These are phyloP conservation scores for Didymella pomorum DNA, from an alignment of 2,329 filamentous ascomycete genomes.

Conservation along the genomic window DNA sequence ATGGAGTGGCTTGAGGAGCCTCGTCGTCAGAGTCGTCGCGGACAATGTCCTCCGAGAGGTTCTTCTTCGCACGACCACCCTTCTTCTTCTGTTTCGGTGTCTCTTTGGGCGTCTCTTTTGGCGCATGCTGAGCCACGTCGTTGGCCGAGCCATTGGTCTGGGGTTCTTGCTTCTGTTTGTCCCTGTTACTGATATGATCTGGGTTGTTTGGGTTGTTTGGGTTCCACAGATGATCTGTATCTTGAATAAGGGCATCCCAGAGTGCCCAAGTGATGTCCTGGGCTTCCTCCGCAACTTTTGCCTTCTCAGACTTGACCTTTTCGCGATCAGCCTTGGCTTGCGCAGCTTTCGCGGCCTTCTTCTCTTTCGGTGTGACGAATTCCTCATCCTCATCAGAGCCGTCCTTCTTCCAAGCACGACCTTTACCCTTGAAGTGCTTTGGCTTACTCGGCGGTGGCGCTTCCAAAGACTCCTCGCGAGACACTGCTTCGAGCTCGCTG, in stretches of 20 bases:
- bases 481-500: slow-evolving; percentile 9
- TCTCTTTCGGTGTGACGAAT: slow-evolving; percentile 34
- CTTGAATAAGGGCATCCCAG: neutral
- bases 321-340: slow-evolving; percentile 24
- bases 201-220: neutral
- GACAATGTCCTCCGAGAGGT: slow-evolving; percentile 28
- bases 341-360: slow-evolving; percentile 15
- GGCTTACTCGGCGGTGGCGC: neutral
- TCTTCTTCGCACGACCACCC: slow-evolving; percentile 34
- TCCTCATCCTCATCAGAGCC: slow-evolving; percentile 44
- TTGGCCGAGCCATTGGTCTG: neutral
- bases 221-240: neutral
- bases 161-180: neutral
- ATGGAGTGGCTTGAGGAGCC: slow-evolving; percentile 8
- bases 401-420: slow-evolving; percentile 44
- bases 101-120: neutral
- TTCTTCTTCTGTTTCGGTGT: slow-evolving; percentile 24
- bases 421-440: slow-evolving; percentile 47
- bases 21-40: slow-evolving; percentile 22
- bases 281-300: neutral
- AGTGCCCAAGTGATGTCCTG: neutral
- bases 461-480: slow-evolving; percentile 15
- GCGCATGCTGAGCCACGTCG: neutral
- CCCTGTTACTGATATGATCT: neutral
- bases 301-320: slow-evolving; percentile 21